Conservation (phyloP, 169 alveolate genomes). For the Cryptosporidium ryanae region DNA sequence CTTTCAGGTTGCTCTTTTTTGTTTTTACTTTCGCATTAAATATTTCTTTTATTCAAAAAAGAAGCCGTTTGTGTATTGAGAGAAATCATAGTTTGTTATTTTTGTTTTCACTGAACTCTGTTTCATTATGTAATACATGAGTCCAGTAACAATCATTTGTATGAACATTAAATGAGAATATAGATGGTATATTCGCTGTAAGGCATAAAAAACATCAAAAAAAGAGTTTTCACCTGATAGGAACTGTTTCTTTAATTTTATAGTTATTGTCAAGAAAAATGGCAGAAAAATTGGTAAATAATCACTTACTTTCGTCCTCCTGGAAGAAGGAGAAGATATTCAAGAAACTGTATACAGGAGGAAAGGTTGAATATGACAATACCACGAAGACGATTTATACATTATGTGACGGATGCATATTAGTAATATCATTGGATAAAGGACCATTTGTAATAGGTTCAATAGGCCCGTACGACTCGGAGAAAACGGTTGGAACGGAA, state of each 20-base stretch:
- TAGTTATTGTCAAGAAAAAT: not conserved
- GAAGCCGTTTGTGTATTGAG: too few relatives aligned
- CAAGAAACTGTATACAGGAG: slow-evolving; percentile 59
- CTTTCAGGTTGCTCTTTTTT: too few relatives aligned
- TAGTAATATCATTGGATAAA: slow-evolving; percentile 31
- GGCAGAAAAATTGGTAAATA: slow-evolving; percentile 2
- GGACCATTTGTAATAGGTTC: slow-evolving; percentile 48
- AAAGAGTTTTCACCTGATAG: not conserved
- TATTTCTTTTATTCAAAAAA: too few relatives aligned
- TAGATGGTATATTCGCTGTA: too few relatives aligned
- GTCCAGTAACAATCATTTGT: too few relatives aligned
- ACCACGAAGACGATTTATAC: not conserved
- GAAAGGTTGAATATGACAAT: slow-evolving; percentile 44
- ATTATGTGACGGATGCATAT: slow-evolving; percentile 66
- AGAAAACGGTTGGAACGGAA: slow-evolving; percentile 23
- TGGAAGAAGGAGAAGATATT: slow-evolving; percentile 46
- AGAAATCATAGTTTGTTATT: too few relatives aligned
- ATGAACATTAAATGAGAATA: too few relatives aligned
- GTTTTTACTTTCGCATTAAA: too few relatives aligned
- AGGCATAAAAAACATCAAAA: not conserved
- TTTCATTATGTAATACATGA: too few relatives aligned
- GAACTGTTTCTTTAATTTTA: not conserved
- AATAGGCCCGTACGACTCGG: slow-evolving; percentile 57
- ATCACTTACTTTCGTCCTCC: slow-evolving; percentile 52
- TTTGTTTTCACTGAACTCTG: too few relatives aligned